Evolutionary conservation across 108 stramenopile species (phyloP).

Genomic region (Discostella stelligeroides): DNA sequence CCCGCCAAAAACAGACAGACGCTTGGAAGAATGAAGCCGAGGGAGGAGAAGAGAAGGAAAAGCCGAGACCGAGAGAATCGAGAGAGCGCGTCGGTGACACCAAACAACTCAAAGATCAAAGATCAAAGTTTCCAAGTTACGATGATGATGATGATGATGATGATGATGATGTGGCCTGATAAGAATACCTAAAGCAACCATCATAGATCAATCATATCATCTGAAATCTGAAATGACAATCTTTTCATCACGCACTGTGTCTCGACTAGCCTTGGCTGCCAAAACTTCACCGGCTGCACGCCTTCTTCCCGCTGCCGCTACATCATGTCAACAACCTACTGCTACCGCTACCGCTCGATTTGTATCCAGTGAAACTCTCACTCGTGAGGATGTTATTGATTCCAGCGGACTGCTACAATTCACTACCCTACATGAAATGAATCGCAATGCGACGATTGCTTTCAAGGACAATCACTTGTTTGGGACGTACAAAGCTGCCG

Average conservation of each 20-base stretch:
- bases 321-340: neutral
- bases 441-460: constrained; percentile 58
- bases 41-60: too few relatives aligned
- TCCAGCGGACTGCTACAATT: constrained; percentile 61
- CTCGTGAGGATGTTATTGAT: constrained; percentile 65
- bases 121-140: too few relatives aligned
- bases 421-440: constrained; percentile 82
- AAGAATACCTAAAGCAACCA: too few relatives aligned
- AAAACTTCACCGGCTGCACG: constrained; percentile 6
- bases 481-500: constrained; percentile 62
- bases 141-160: too few relatives aligned
- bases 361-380: constrained; percentile 17
- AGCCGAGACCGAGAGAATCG: too few relatives aligned
- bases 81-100: too few relatives aligned
- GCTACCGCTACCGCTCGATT: neutral
- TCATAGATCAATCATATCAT: too few relatives aligned
- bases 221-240: constrained; percentile 15
- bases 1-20: neutral
- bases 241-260: constrained; percentile 27
- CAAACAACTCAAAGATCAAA: too few relatives aligned
- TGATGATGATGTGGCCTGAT: too few relatives aligned
- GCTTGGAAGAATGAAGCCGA: too few relatives aligned
- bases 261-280: constrained; percentile 23
- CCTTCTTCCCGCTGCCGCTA: neutral
- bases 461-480: constrained; percentile 70